Percentiles rank a stretch among this genome's conserved stretches.
These are phyloP conservation scores for Pichia manshurica DNA, from an alignment of 805 yeast species.

Conservation along the genomic window DNA sequence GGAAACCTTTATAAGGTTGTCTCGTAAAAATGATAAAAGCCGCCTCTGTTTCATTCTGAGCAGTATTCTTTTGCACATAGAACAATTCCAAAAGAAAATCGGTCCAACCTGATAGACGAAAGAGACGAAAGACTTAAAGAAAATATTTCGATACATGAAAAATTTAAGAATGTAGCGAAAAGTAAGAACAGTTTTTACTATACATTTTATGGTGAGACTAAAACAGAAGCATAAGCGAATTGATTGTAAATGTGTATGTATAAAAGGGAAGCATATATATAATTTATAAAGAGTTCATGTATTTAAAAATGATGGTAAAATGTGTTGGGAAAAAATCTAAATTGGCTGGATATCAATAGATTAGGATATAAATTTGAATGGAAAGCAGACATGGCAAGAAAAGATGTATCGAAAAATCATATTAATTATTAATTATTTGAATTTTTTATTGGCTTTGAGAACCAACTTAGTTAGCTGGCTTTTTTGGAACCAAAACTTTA, in stretches of 20 bases:
- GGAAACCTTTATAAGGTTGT: too few relatives aligned
- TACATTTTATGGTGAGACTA: neutral
- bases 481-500: slow-evolving; percentile 27
- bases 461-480: slow-evolving; percentile 4
- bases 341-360: too few relatives aligned
- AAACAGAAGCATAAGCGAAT: neutral
- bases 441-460: neutral
- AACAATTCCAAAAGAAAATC: too few relatives aligned
- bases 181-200: too few relatives aligned
- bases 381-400: neutral
- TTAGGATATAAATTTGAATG: neutral
- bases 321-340: neutral
- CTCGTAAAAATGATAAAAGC: too few relatives aligned
- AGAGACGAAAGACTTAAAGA: too few relatives aligned
- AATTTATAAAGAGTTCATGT: too few relatives aligned
- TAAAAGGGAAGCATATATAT: neutral
- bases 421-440: neutral
- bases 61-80: too few relatives aligned
- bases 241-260: neutral
- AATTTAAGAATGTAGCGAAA: too few relatives aligned
- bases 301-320: neutral
- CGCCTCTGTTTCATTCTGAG: too few relatives aligned
- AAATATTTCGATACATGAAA: too few relatives aligned
- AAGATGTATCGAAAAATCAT: neutral
- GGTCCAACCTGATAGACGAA: too few relatives aligned